Conservation (phyloP, 2,329 filamentous ascomycete genomes). For the Pseudogymnoascus sp. region DNA sequence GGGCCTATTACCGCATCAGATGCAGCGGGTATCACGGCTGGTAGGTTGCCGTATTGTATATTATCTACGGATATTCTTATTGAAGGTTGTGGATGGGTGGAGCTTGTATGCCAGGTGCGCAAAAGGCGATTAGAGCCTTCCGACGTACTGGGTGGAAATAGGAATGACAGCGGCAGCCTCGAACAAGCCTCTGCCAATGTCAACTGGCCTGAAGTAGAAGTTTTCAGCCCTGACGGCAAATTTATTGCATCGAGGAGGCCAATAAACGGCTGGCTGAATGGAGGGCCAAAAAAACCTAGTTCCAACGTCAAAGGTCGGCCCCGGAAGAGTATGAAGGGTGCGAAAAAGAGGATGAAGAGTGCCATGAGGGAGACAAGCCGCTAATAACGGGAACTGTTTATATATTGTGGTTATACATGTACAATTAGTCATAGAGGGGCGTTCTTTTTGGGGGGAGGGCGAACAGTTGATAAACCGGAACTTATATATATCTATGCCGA, state of each 20-base stretch:
- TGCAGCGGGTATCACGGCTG: conserved; percentile 56
- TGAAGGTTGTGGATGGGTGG: conserved; percentile 90
- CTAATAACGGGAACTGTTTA: background rate
- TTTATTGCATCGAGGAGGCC: conserved; percentile 63
- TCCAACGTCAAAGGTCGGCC: conserved; percentile 50
- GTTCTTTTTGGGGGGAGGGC: background rate
- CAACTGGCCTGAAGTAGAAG: conserved; percentile 67
- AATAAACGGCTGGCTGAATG: conserved; percentile 63
- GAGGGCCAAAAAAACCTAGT: conserved; percentile 48
- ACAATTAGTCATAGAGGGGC: background rate
- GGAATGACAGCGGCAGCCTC: conserved; percentile 14
- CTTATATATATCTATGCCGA: background rate
- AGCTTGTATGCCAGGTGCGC: conserved; percentile 76
- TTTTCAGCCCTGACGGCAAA: conserved; percentile 79
- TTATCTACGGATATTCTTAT: conserved; percentile 79
- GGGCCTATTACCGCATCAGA: conserved; percentile 63
- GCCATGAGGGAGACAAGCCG: background rate
- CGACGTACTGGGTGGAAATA: conserved; percentile 18
- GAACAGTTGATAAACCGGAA: background rate
- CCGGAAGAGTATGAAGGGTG: conserved; percentile 62
- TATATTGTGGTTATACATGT: background rate
- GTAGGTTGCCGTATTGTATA: conserved; percentile 71
- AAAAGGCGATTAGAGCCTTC: conserved; percentile 40
- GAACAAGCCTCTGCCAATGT: conserved; percentile 24
- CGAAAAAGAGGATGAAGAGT: conserved; percentile 37